phyloP scores from a whole-genome alignment of 257 asterid species.

The Rhazya stricta region DNA sequence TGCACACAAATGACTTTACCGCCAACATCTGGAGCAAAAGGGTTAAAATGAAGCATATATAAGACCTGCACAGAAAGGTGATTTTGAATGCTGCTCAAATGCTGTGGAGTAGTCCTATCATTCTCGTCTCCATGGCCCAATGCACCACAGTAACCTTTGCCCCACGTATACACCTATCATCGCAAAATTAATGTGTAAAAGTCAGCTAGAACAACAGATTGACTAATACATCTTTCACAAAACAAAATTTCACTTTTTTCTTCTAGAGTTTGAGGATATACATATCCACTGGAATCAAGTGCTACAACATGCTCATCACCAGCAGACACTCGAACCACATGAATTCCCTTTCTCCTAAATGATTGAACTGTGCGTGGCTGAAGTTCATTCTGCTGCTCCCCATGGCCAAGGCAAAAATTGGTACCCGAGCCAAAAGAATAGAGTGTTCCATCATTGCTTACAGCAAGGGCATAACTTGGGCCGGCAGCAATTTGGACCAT shows the following conservation, averaged over 20 bases:
- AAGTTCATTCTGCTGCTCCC: slow-evolving; percentile 73
- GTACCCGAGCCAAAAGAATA: slow-evolving; percentile 78
- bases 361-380: slow-evolving; percentile 57
- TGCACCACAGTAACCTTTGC: slow-evolving; percentile 93
- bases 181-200: slow-evolving; percentile 4
- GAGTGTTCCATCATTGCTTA: slow-evolving; percentile 60
- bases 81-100: slow-evolving; percentile 42
- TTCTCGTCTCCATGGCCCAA: slow-evolving; percentile 79
- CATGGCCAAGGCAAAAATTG: slow-evolving; percentile 85
- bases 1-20: neutral
- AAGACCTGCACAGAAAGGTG: slow-evolving; percentile 75
- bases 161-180: slow-evolving; percentile 77
- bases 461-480: slow-evolving; percentile 64
- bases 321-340: slow-evolving; percentile 65
- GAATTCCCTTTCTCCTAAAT: slow-evolving; percentile 58
- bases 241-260: neutral
- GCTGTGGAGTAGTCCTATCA: slow-evolving; percentile 65
- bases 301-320: slow-evolving; percentile 89
- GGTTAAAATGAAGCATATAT: slow-evolving; percentile 8
- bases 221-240: neutral
- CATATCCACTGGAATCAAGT: slow-evolving; percentile 78
- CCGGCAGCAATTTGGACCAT: slow-evolving; percentile 70
- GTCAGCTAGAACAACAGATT: neutral
- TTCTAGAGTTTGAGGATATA: slow-evolving; percentile 24
- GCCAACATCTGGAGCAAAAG: neutral